Conservation (phyloP, 75 land plant genomes). For the Pinus albicaulis region DNA sequence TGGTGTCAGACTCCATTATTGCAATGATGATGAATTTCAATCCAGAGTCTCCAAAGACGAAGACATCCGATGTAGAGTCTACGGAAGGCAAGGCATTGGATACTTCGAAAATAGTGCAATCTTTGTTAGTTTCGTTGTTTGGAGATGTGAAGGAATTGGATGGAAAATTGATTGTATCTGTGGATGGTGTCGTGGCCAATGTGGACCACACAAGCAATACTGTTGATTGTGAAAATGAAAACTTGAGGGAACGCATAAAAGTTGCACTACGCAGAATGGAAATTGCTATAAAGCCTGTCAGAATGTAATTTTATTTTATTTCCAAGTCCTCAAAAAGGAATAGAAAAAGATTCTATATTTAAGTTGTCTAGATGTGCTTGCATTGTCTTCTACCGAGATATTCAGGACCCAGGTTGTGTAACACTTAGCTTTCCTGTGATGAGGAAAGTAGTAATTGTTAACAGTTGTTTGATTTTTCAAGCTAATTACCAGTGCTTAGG, state of each 20-base stretch:
- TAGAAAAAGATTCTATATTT: background rate
- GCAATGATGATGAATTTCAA: slow-evolving; percentile 82
- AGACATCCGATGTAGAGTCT: slow-evolving; percentile 25
- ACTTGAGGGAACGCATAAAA: slow-evolving; percentile 77
- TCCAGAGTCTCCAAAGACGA: slow-evolving; percentile 55
- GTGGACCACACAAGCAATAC: slow-evolving; percentile 69
- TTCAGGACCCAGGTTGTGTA: background rate
- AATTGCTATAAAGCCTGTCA: slow-evolving; percentile 67
- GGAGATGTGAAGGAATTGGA: slow-evolving; percentile 87
- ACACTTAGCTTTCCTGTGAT: background rate
- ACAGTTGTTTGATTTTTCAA: background rate
- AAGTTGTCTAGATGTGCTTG: background rate
- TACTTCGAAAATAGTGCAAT: slow-evolving; percentile 62
- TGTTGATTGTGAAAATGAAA: slow-evolving; percentile 80
- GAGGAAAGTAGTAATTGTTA: background rate
- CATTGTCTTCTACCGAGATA: background rate
- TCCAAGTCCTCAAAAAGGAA: background rate
- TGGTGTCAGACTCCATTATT: slow-evolving; percentile 97
- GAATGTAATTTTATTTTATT: background rate
- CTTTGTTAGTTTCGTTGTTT: slow-evolving; percentile 82
- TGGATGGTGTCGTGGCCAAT: slow-evolving; percentile 83
- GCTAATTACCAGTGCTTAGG: too few relatives aligned
- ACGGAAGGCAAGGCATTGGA: slow-evolving; percentile 53
- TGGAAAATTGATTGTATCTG: slow-evolving; percentile 66
- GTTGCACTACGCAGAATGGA: slow-evolving; percentile 76